phyloP scores from a whole-genome alignment of 2,329 filamentous ascomycete genomes.

The Sclerotinia borealis region DNA sequence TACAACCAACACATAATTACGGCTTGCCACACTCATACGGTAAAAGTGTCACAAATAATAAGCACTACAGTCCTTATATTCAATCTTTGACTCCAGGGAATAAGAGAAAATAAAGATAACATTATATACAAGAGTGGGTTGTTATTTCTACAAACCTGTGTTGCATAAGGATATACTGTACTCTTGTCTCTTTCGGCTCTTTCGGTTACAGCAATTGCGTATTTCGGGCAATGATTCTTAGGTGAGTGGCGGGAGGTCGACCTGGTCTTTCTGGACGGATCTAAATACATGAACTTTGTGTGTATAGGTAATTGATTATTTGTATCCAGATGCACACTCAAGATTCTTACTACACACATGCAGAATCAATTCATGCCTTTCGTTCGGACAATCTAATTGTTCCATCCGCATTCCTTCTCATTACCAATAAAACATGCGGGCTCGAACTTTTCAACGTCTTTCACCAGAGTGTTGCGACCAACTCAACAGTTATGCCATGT shows the following conservation, averaged over 20 bases:
- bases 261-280: background rate
- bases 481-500: background rate
- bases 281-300: background rate
- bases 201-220: conserved; percentile 1
- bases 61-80: conserved; percentile 4
- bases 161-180: background rate
- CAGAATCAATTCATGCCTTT: background rate
- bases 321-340: background rate
- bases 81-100: background rate
- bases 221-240: background rate
- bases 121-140: background rate
- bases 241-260: background rate
- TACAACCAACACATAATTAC: background rate
- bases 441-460: background rate
- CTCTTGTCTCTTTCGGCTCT: background rate
- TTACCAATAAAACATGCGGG: background rate
- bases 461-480: background rate
- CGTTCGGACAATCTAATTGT: background rate
- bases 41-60: background rate
- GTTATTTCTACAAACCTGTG: background rate
- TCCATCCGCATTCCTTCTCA: background rate
- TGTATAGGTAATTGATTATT: background rate
- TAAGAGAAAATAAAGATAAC: background rate
- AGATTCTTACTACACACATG: background rate
- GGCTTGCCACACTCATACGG: background rate